Conservation (phyloP, 2,329 filamentous ascomycete species). For the Alternaria arbusti region DNA sequence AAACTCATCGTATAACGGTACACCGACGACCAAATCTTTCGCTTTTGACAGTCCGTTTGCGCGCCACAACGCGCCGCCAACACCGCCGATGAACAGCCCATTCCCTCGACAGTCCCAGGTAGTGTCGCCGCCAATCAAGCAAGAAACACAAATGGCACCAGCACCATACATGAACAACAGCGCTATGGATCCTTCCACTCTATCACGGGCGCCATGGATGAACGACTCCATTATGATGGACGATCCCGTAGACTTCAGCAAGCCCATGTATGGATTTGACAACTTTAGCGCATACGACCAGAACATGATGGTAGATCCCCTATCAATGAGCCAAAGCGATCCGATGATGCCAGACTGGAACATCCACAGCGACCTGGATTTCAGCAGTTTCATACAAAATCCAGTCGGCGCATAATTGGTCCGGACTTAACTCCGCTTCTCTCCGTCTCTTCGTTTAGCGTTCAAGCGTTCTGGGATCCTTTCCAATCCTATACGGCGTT, state of each 20-base stretch:
- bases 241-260: slow-evolving; percentile 44
- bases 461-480: slow-evolving; percentile 43
- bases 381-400: slow-evolving; percentile 47
- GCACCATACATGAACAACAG: slow-evolving; percentile 38
- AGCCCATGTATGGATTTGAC: slow-evolving; percentile 43
- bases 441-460: slow-evolving; percentile 37
- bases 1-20: slow-evolving; percentile 46
- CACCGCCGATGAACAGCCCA: slow-evolving; percentile 48
- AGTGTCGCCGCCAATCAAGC: slow-evolving; percentile 36
- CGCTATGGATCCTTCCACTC: slow-evolving; percentile 38
- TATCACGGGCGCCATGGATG: slow-evolving; percentile 40
- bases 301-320: slow-evolving; percentile 43
- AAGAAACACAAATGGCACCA: slow-evolving; percentile 39
- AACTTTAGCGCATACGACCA: slow-evolving; percentile 41
- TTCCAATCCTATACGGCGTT: slow-evolving; percentile 24
- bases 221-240: slow-evolving; percentile 47
- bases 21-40: slow-evolving; percentile 45
- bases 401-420: slow-evolving; percentile 39
- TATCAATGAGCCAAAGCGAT: slow-evolving; percentile 35
- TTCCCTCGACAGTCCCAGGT: slow-evolving; percentile 46
- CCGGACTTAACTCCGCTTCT: slow-evolving; percentile 21
- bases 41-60: slow-evolving; percentile 40
- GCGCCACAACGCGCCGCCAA: slow-evolving; percentile 45
- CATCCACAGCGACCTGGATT: slow-evolving; percentile 43
- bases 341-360: slow-evolving; percentile 47